Percentiles rank a stretch among this genome's conserved stretches.
Conservation (phyloP, 768 basidiomycete species). For the Lyophyllum semitale region DNA sequence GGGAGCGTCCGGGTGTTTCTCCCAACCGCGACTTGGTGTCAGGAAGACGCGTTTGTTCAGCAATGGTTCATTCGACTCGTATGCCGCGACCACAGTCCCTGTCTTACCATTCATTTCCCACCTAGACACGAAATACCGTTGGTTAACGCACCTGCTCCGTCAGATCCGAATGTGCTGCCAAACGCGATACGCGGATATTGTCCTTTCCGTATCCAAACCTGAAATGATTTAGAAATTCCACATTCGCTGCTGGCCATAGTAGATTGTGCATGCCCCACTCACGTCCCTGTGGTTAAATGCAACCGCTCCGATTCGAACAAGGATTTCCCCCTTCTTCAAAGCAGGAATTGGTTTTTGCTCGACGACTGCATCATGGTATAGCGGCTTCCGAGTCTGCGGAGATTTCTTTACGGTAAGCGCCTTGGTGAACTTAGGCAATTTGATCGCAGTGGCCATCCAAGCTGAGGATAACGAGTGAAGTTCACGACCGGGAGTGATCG, state of each 20-base stretch:
- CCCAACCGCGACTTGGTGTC: conserved; percentile 79
- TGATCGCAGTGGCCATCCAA: conserved; percentile 7
- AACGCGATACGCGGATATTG: conserved; percentile 63
- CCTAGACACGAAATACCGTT: background rate
- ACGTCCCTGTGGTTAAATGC: conserved; percentile 83
- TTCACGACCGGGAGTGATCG: background rate
- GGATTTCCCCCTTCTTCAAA: conserved; percentile 57
- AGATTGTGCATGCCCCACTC: conserved; percentile 1
- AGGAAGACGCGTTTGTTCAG: conserved; percentile 71
- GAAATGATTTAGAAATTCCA: conserved; percentile 8
- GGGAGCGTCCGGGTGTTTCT: conserved; percentile 60
- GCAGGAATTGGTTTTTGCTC: conserved; percentile 49
- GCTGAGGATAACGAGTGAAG: background rate
- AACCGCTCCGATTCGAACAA: conserved; percentile 68
- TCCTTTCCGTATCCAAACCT: conserved; percentile 78
- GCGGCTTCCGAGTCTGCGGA: conserved; percentile 34
- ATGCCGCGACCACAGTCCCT: conserved; percentile 68
- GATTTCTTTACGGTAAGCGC: conserved; percentile 51
- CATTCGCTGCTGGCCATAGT: background rate
- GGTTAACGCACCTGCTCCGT: conserved; percentile 63
- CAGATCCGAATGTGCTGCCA: conserved; percentile 66
- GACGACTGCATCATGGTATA: conserved; percentile 60
- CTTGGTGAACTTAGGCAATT: conserved; percentile 43
- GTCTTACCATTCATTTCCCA: background rate
- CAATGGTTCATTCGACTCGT: conserved; percentile 53